Conservation (phyloP, 2,329 filamentous ascomycete species). For the Colletotrichum cereale region DNA sequence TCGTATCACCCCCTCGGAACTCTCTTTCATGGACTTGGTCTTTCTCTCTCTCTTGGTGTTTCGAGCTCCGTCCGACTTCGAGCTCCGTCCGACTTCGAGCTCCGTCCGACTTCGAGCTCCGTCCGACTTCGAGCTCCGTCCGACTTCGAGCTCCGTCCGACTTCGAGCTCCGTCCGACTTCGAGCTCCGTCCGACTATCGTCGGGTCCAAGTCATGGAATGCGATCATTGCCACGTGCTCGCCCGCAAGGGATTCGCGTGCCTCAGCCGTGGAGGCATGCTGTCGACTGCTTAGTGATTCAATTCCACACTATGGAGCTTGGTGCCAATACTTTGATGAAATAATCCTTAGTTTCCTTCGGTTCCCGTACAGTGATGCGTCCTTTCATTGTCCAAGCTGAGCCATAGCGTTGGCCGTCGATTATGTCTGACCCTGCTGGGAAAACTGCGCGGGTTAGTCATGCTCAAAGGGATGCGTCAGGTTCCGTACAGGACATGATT, state of each 20-base stretch:
- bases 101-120: too few species aligned
- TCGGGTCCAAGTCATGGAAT: not conserved
- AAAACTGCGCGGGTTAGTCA: not conserved
- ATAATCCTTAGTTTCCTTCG: not conserved
- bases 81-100: too few species aligned
- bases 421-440: not conserved
- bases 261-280: not conserved
- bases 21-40: not conserved
- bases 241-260: not conserved
- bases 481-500: not conserved
- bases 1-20: not conserved
- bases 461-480: too few species aligned
- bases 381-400: not conserved
- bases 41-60: not conserved
- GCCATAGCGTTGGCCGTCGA: not conserved
- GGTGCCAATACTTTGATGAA: not conserved
- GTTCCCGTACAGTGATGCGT: not conserved
- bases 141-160: too few species aligned
- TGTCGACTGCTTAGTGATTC: too few species aligned
- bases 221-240: not conserved
- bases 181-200: too few species aligned
- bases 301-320: too few species aligned
- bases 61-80: not conserved
- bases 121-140: too few species aligned
- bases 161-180: too few species aligned